These are phyloP conservation scores for Oryza coarctata DNA, from an alignment of 176 grass and related monocot genomes.

Conservation along the genomic window DNA sequence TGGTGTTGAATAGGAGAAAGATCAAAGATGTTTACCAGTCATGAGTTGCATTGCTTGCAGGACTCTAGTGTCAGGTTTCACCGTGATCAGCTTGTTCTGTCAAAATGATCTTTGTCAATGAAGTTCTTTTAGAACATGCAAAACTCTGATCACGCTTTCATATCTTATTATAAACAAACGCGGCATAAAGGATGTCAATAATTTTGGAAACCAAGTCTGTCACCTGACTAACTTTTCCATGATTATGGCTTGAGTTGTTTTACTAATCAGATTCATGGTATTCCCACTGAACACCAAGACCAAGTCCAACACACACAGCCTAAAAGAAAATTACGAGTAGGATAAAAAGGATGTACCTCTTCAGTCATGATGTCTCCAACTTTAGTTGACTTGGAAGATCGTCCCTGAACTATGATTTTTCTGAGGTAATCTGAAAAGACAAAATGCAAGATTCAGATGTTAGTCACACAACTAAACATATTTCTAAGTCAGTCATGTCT, in stretches of 20 bases:
- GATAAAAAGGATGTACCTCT: constrained; percentile 79
- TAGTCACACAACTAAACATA: not conserved
- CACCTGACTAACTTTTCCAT: not conserved
- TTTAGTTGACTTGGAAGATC: constrained; percentile 98
- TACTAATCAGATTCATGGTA: constrained; percentile 5
- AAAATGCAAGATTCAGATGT: constrained; percentile 1
- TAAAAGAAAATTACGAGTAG: not conserved
- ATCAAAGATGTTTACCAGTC: constrained; percentile 60
- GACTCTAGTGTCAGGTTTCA: constrained; percentile 73
- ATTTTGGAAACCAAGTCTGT: not conserved
- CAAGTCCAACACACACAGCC: not conserved
- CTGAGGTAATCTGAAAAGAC: constrained; percentile 87
- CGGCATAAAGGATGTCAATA: no score
- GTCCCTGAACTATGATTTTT: constrained; percentile 97
- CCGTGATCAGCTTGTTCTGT: constrained; percentile 94
- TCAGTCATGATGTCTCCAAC: constrained; percentile 99
- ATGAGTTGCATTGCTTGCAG: constrained; percentile 98
- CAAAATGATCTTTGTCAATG: constrained; percentile 24
- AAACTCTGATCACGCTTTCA: not conserved
- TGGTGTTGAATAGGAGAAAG: not conserved
- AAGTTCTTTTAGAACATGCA: not conserved
- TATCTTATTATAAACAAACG: no score
- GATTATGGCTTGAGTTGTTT: not conserved
- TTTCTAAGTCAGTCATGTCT: not conserved
- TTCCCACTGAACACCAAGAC: no score